Base-by-base conservation (phyloP, 345 rosid genomes). In the Populus ilicifolia region DNA sequence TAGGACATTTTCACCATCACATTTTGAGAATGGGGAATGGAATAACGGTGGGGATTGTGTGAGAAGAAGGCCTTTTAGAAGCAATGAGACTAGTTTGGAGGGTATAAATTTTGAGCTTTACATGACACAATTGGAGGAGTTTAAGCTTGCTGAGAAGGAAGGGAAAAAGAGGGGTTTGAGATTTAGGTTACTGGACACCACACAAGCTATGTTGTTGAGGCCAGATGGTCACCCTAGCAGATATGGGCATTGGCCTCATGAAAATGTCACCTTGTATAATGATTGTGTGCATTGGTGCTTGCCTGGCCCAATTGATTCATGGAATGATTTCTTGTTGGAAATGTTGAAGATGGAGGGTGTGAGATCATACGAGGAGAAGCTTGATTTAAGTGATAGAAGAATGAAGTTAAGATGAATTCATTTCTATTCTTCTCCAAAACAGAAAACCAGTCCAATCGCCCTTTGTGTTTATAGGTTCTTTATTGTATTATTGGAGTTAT, bases 281-380 rank as follows among this genome's bases (percentile, higher is more conserved):
- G 98, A 94, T 75, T 92, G 96, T 39, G 98, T 94, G 52, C 98
- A 94, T 65, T 92, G 97, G 98, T 94, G 98, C 89, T 82, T 91
- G 85, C 97, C 97, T 5, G 97, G 98, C 27, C 97, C 98, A 1
- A 88, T 94, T n/a, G 98, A 94, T 39, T 67, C 88, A 1, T 92
- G 94, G 89, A 91, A 81, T 54, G 93, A 94, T 80, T 90, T 94
- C 87, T 84, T 94, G 78, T 87, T 91, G 67, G 89, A 91, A 77
- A 91, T 92, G 97, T 71, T 94, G 85, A 92, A 89, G 90, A 89
- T 82, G 86, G 98, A 94, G 69, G 89, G 84, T 13, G 43, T 69
- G 39, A 78, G 83, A 63, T 80, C 86, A 7, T 62, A 76, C 29
- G 44, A 78, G 50, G 86, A 83, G 61, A 80, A 30, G 75, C 82